Conservation (phyloP, 129 eudicot species). For the Sambucus nigra region DNA sequence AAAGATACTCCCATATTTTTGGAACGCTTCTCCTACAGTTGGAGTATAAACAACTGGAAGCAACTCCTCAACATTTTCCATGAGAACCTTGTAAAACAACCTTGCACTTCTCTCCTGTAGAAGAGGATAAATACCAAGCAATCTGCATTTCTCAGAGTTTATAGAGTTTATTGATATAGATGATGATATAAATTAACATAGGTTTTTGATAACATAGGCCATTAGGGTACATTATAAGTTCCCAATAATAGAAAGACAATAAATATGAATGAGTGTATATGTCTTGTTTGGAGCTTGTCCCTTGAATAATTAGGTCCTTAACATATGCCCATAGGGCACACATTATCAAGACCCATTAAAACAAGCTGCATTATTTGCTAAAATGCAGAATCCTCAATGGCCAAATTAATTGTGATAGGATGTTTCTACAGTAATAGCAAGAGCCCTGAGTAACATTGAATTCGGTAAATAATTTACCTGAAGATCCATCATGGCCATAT, state of each 20-base stretch:
- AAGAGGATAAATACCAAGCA: conserved; percentile 1
- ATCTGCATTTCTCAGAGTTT: too few species aligned
- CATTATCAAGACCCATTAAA: too few species aligned
- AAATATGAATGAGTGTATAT: too few species aligned
- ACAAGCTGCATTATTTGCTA: background rate
- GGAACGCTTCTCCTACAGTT: conserved; percentile 98
- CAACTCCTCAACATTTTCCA: conserved; percentile 91
- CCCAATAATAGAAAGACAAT: too few species aligned
- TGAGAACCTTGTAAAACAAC: conserved; percentile 82
- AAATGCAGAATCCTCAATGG: too few species aligned
- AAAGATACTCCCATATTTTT: conserved; percentile 91
- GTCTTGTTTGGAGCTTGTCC: too few species aligned
- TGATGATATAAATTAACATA: too few species aligned
- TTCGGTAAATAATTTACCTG: conserved; percentile 38
- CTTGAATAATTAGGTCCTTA: too few species aligned
- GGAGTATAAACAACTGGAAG: conserved; percentile 98
- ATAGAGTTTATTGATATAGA: too few species aligned
- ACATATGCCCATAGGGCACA: too few species aligned
- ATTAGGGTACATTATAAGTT: too few species aligned
- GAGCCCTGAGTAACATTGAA: background rate
- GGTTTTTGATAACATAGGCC: too few species aligned
- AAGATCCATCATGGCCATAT: conserved; percentile 99
- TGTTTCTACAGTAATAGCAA: background rate
- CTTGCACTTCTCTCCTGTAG: conserved; percentile 83
- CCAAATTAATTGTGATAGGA: background rate